Percentiles rank a stretch among this genome's conserved stretches.
phyloP scores from a whole-genome alignment of 768 basidiomycete genomes.

The Lactifluus subvellereus region DNA sequence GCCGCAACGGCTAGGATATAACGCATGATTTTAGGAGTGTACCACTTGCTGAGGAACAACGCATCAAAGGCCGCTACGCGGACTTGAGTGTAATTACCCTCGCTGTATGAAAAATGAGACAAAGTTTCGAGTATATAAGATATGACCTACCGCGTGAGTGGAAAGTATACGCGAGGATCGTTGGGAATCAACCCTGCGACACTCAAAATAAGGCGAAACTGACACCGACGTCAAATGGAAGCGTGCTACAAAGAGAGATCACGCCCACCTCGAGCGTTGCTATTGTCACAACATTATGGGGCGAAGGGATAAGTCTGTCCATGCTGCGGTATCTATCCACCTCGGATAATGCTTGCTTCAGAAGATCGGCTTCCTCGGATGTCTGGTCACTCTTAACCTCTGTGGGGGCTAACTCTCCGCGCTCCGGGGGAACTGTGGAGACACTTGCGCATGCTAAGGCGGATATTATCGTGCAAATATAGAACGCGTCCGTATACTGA shows the following conservation, averaged over 20 bases:
- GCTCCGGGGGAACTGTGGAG: constrained; percentile 70
- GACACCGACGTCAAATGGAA: not conserved
- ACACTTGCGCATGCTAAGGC: constrained; percentile 76
- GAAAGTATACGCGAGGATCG: constrained; percentile 74
- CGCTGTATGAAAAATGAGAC: constrained; percentile 41
- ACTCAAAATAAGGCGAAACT: constrained; percentile 80
- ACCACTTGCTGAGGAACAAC: constrained; percentile 85
- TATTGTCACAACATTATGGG: constrained; percentile 88
- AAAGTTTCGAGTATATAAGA: not conserved
- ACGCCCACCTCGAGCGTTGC: constrained; percentile 75
- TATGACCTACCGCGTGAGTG: constrained; percentile 66
- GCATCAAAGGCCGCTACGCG: constrained; percentile 93
- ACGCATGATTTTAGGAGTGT: constrained; percentile 73
- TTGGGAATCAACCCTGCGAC: constrained; percentile 72
- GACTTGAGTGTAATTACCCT: constrained; percentile 91
- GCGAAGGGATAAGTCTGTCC: constrained; percentile 92
- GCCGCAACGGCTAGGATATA: constrained; percentile 86
- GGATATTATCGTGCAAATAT: constrained; percentile 81
- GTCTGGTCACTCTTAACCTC: constrained; percentile 63
- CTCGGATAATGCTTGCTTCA: constrained; percentile 72
- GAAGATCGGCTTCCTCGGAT: constrained; percentile 59
- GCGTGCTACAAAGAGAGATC: not conserved
- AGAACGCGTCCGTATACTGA: constrained; percentile 88
- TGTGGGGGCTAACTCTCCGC: constrained; percentile 66
- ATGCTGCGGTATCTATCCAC: constrained; percentile 90